Evolutionary conservation across 2,329 filamentous ascomycete genomes (phyloP), one percentile per base, ranked within the genome.

Genomic region (Cladosporium sp.): DNA sequence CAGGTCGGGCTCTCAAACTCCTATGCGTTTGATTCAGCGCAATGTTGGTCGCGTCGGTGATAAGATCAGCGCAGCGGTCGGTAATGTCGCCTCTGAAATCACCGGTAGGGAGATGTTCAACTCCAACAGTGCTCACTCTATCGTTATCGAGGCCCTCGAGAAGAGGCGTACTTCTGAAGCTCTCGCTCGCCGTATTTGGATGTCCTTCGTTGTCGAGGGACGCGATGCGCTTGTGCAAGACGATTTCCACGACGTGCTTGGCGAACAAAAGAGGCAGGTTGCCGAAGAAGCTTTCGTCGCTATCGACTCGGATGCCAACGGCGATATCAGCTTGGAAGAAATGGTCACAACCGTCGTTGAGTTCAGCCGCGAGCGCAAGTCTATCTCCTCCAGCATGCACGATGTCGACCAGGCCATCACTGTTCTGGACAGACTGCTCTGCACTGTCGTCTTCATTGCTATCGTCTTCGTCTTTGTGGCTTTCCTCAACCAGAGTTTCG

Each of bases 71-170:
- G 91, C 89, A 1, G 88, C 86, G 0, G 95, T 97, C 68, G 93
- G 93, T 19, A 93, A 95, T 62, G 83, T 97, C 44, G 92, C 93
- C 1, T 88, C 89, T 2, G 93, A 97, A 63, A 91, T 99, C 54
- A 96, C 93, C 0, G 93, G 93, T 58, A 95, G 95, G 73, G 84
- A 96, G 63, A 86, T 96, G 18, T 95, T 97, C 73, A 96, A 96
- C 69, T 86, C 89, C 12, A 92, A 88, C 62, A 88, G 90, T 4
- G 85, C 91, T 1, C 91, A 96, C 67, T 93, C 89, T 0, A 83
- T 97, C 43, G 89, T 97, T 4, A 77, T 95, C 11, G 84, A 95
- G 65, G 93, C 92, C 7, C 77, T 97, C 27, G 91, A 96, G 69
- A 92, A 89, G 72, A 83, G 81, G 38, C 78, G 80, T 53, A 88